Evolutionary conservation across 352 stramenopile genomes (phyloP), one percentile per base, ranked within the genome.

Genomic region (Globisporangium iwayamae): DNA sequence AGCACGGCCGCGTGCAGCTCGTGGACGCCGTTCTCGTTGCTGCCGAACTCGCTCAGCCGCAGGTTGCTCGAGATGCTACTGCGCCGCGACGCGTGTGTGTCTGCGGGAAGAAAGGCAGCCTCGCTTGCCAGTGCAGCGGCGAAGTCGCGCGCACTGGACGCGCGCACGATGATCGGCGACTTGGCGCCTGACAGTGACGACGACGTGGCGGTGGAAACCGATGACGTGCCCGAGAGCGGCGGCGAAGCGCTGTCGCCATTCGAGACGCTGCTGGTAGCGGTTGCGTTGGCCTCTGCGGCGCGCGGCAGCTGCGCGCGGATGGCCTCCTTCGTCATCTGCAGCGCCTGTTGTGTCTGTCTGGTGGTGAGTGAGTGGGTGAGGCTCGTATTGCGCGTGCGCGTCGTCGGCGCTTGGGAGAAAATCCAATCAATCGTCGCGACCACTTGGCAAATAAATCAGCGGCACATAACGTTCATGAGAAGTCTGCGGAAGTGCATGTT

Each of bases 111-210:
- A 47, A 67, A 67, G 22, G 62, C 62, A 4, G 62, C 32, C 10
- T 62, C 62, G 45, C 41, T 62, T 0, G 43, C 55, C 8, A 61
- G 41, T 32, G 41, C 62, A 3, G 55, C 54, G 2, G 62, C 62
- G 41, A 67, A 67, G 34, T 67, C 62, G 59, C 56, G 69, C 8
- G 43, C 65, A 14, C 65, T 65, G 36, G 50, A 66, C 14, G 59
- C 57, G 65, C 45, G 54, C 54, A 41, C 53, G 32, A 67, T 20
- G 32, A 67, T 61, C 30, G 62, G 36, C 11, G 54, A 25, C 32
- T 47, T 60, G 14, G n/a, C 36, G 10, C 20, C 6, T 22, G 36
- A 9, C 39, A 22, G 4, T 1, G 32, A 38, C 32, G 32, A 38
- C 32, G 32, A 10, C 48, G 48, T 22, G 11, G 68, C 13, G 63